These are phyloP conservation scores for Petunia hybrid DNA, from an alignment of 305 asterid species.

Conservation along the genomic window DNA sequence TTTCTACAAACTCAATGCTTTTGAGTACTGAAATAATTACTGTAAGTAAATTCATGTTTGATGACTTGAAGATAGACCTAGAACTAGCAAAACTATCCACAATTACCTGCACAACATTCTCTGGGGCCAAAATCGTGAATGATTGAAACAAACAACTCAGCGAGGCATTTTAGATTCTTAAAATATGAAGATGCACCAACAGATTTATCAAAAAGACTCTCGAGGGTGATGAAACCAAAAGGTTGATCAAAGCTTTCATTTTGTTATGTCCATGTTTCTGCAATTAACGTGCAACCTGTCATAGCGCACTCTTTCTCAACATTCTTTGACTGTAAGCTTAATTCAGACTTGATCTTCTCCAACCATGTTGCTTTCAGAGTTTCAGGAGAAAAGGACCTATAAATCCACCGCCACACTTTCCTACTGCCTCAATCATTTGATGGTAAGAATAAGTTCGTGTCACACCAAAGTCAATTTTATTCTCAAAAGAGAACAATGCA, in stretches of 20 bases:
- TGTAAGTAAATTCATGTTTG: too few relatives aligned
- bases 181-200: too few relatives aligned
- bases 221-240: constrained; percentile 82
- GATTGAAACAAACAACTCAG: constrained; percentile 74
- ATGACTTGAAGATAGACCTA: too few relatives aligned
- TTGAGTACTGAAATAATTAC: too few relatives aligned
- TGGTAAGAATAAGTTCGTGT: constrained; percentile 83
- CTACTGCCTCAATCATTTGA: constrained; percentile 73
- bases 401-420: too few relatives aligned
- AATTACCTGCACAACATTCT: constrained; percentile 78
- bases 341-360: constrained; percentile 72
- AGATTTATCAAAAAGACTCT: too few relatives aligned
- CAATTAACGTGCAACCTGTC: constrained; percentile 83
- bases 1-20: too few relatives aligned
- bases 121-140: constrained; percentile 83
- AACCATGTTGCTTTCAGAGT: too few relatives aligned
- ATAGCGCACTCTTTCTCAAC: too few relatives aligned
- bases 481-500: constrained; percentile 87
- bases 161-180: too few relatives aligned
- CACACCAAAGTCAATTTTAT: constrained; percentile 72
- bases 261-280: constrained; percentile 89
- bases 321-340: constrained; percentile 60
- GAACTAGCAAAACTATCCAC: too few relatives aligned
- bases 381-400: too few relatives aligned
- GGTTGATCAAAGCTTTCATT: constrained; percentile 74